Evolutionary conservation across 495 filamentous ascomycete genomes (phyloP), one percentile per base, ranked within the genome.

Genomic region (Staphylotrichum tortipilum): DNA sequence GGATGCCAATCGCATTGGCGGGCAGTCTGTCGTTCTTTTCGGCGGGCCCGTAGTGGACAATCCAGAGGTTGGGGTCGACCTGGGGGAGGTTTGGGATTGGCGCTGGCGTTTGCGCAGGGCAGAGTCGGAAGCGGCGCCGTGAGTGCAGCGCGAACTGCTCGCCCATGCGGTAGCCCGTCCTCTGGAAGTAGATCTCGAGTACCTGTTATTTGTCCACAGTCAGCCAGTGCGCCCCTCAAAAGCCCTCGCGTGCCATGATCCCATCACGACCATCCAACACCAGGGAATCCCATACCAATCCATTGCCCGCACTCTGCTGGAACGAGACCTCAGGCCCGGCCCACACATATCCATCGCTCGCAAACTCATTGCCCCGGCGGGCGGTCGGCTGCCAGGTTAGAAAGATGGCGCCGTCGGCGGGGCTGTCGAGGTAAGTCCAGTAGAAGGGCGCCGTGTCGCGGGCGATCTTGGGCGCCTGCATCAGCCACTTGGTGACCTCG

Each of bases 271-370:
- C n/a, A n/a, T n/a, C n/a, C n/a, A n/a, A n/a, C n/a, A n/a, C n/a
- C n/a, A n/a, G 17, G 30, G 40, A 18, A 12, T 38, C 65, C 21
- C 85, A 55, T 80, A 91, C 88, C 68, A 88, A 84, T 41, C 89
- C 89, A 54, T 81, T 80, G 55, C 68, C 68, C 7, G 82, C 68
- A 51, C 89, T 81, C 41, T 85, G 79, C 35, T 75, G 77, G 48
- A 79, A 85, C 14, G 76, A 80, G 44, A 80, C 72, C 66, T 97
- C 91, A 12, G 77, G 72, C 56, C 87, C 84, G 5, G 82, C 78
- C 91, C 91, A 98, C 41, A 95, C 70, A 60, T 88, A 91, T 12
- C 92, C 92, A 76, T 98, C 91, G 50, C 82, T 94, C 18, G 92
- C 82, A 58, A 86, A 90, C 41, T 80, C 79, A 3, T 74, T 75